Evolutionary conservation across 805 yeast species (phyloP), one percentile per base, ranked within the genome.

Genomic region (Wickerhamomyces strasburgensis): DNA sequence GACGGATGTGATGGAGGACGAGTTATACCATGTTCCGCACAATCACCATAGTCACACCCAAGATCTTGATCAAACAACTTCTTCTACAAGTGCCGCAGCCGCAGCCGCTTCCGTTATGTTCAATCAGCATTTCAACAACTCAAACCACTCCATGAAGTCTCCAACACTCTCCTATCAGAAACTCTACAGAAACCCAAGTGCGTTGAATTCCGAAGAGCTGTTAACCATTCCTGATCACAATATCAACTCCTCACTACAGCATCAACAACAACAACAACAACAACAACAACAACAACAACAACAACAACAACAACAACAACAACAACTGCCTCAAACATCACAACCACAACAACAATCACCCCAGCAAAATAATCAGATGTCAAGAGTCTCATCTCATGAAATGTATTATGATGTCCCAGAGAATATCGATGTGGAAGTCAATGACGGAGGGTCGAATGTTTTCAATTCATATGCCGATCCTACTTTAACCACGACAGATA

Each of bases 1-100:
- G 37, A 72, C 77, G 14, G 81, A 75, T 43, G 70, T 75, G 15
- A 67, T 75, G 68, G 82, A 76, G 43, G 82, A 77, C 38, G 83
- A 76, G 42, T 58, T 76, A 21, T 75, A 74, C 45, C 71, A 66
- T 33, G 42, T 49, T 24, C 54, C 51, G n/a, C 25, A 21, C n/a
- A 27, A 21, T 15, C 33, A 15, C 27, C 42, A 27, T 24, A 34
- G 37, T 18, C 44, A 34, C 24, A 16, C 33, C 16, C 40, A 34
- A 23, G 38, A 37, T 3, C 26, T 19, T 9, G 27, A 15, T 5
- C 23, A 23, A 14, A 13, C 34, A 3, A 23, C 33, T n/a, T 31
- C 37, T 16, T 33, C 35, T 21, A 27, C 34, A 15, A 28, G 40
- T 5, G n/a, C n/a, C 5, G 10, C 11, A 27, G 27, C 15, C 31